These are phyloP conservation scores for Coriolopsis trogii DNA, from an alignment of 1,284 basidiomycete species.

Conservation along the genomic window DNA sequence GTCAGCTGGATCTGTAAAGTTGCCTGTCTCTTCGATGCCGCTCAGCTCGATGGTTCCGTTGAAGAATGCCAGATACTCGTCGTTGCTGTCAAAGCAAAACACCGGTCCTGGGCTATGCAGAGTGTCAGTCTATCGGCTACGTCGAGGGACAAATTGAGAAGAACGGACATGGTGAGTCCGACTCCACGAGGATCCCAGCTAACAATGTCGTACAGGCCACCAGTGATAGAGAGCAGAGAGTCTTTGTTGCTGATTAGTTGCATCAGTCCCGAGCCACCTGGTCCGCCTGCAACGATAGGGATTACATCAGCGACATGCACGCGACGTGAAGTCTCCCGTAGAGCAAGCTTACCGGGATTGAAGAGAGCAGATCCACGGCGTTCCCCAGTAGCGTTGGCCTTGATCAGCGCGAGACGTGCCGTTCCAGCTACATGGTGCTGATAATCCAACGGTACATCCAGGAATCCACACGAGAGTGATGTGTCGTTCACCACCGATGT, in stretches of 20 bases:
- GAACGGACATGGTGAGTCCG: conserved; percentile 7
- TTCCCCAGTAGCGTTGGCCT: conserved; percentile 11
- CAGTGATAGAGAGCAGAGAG: conserved; percentile 1
- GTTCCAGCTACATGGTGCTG: conserved; percentile 2
- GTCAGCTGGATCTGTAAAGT: conserved; percentile 10
- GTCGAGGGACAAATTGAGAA: not conserved
- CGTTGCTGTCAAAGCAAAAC: conserved; percentile 5
- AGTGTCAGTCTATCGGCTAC: too few species aligned
- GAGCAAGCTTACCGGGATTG: not conserved
- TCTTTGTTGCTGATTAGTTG: too few species aligned
- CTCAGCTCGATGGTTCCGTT: conserved; percentile 12
- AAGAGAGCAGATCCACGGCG: conserved; percentile 5
- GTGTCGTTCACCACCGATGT: not conserved
- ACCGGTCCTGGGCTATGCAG: conserved; percentile 11
- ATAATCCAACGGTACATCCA: conserved; percentile 10
- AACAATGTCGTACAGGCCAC: conserved; percentile 10
- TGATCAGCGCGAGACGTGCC: conserved; percentile 10
- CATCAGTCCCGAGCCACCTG: not conserved
- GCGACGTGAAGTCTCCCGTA: too few species aligned
- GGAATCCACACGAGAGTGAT: not conserved
- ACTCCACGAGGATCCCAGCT: conserved; percentile 17
- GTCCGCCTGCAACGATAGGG: not conserved
- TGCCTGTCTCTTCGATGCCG: conserved; percentile 12
- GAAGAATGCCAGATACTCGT: conserved; percentile 5
- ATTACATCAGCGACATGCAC: not conserved